Percentiles rank a stretch among this genome's conserved stretches.
phyloP scores from a whole-genome alignment of 169 alveolate genomes.

The Plasmodium cynomolgi region DNA sequence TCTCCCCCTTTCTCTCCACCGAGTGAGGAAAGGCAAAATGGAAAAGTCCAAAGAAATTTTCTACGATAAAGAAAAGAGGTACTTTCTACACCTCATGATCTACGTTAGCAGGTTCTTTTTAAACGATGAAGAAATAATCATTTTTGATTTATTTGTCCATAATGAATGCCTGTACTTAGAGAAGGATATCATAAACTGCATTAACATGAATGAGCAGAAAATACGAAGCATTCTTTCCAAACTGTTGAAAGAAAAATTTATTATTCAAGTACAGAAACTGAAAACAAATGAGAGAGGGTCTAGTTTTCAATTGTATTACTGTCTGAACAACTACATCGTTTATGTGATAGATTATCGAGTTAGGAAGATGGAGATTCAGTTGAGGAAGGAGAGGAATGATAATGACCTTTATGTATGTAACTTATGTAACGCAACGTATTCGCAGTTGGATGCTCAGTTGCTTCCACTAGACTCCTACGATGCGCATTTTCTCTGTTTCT shows the following conservation, averaged over 20 bases:
- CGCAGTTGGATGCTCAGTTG: constrained; percentile 81
- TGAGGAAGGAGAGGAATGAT: constrained; percentile 78
- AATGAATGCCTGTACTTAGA: constrained; percentile 80
- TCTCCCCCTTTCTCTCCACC: background rate
- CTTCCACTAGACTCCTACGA: constrained; percentile 83
- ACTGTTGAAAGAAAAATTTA: constrained; percentile 57
- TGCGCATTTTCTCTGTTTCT: constrained; percentile 83
- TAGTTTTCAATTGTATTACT: constrained; percentile 75
- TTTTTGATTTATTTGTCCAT: constrained; percentile 79
- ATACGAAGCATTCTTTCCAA: constrained; percentile 76
- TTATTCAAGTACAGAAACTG: constrained; percentile 43
- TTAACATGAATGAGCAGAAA: constrained; percentile 79
- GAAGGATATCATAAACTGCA: constrained; percentile 78
- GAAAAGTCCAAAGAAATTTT: constrained; percentile 41
- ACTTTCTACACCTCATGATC: constrained; percentile 29
- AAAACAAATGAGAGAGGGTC: constrained; percentile 51
- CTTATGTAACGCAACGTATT: constrained; percentile 77
- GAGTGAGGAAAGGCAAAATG: background rate
- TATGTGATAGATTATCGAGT: constrained; percentile 80
- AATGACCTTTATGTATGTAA: constrained; percentile 79
- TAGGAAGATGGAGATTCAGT: constrained; percentile 77
- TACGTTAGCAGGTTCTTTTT: constrained; percentile 78
- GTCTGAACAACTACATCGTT: constrained; percentile 79
- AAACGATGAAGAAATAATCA: constrained; percentile 84
- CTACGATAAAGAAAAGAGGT: constrained; percentile 52